Base-by-base conservation (phyloP, 805 yeast species). In the Hanseniaspora thailandica region DNA sequence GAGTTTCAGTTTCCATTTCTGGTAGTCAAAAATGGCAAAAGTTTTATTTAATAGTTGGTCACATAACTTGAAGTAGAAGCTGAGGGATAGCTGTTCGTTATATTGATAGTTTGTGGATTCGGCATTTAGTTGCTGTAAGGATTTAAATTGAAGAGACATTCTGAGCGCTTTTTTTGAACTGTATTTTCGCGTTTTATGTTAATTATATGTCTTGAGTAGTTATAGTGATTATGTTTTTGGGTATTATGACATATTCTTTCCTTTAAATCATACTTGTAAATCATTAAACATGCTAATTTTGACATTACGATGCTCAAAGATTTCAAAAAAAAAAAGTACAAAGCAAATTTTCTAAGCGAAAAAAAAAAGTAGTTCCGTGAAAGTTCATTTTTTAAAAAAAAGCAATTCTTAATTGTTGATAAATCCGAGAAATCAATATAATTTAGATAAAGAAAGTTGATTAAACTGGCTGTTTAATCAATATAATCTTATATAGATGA, bases 31-130 rank as follows among this genome's bases (percentile, higher is more conserved):
- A 12, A 50, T 50, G 59, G 39, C 57, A 59, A 78, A 66, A 62
- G 81, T 62, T 68, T 71, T 57, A 67, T 66, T 59, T 74, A 67
- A 17, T 72, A 73, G 44, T 66, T 70, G 50, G 75, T 79, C 46
- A 54, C 69, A 65, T 47, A 81, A 74, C 54, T 81, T 73, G 30
- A 81, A 60, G 74, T 86, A 81, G 22, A 76, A 64, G 44, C 69
- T 69, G 50, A 81, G 62, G 1, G 84, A 77, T 15, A 79, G 72
- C 0, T 63, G 57, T 2, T 72, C 62, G 36, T 80, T 75, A 64
- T 75, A 83, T 53, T 71, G 76, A 62, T 80, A 82, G 55, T 71
- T 68, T 55, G 66, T 66, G 4, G 83, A 84, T 60, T 71, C 76
- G n/a, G 61, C 61, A 40, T 68, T 70, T 31, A 78, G 70, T 22